Conservation (phyloP, 495 filamentous ascomycete species). For the Melanomma pulvis-pyrius region DNA sequence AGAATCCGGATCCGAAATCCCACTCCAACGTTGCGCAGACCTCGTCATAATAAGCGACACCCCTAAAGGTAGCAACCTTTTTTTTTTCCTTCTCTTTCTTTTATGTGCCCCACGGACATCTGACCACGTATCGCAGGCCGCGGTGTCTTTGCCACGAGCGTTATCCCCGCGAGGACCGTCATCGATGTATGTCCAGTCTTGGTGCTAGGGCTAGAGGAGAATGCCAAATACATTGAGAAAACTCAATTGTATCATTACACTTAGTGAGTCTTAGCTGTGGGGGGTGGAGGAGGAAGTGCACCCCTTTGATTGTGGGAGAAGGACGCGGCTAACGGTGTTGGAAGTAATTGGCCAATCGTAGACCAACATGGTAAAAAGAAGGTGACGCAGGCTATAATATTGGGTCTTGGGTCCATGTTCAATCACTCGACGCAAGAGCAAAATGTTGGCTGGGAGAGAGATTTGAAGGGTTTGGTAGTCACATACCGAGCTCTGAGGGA, state of each 20-base stretch:
- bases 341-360: constrained; percentile 49
- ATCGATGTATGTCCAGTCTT: constrained; percentile 59
- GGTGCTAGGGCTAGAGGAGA: constrained; percentile 52
- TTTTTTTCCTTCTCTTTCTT: constrained; percentile 2
- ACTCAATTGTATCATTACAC: constrained; percentile 60
- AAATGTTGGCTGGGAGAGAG: constrained; percentile 58
- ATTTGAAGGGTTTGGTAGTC: constrained; percentile 50
- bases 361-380: constrained; percentile 22
- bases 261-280: constrained; percentile 52
- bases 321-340: background rate
- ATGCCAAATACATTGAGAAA: constrained; percentile 51
- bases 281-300: constrained; percentile 28
- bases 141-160: constrained; percentile 53
- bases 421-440: constrained; percentile 56
- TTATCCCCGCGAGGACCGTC: constrained; percentile 53
- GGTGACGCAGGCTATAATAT: constrained; percentile 55
- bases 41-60: constrained; percentile 38
- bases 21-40: constrained; percentile 26
- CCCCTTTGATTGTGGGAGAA: too few relatives aligned
- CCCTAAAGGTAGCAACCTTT: constrained; percentile 38
- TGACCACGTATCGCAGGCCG: constrained; percentile 55
- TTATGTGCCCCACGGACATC: background rate
- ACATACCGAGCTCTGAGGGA: constrained; percentile 55
- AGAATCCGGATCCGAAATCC: constrained; percentile 2
- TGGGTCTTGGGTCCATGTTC: constrained; percentile 62